phyloP scores from a whole-genome alignment of 768 basidiomycete genomes.

The Kondoa malvinella region DNA sequence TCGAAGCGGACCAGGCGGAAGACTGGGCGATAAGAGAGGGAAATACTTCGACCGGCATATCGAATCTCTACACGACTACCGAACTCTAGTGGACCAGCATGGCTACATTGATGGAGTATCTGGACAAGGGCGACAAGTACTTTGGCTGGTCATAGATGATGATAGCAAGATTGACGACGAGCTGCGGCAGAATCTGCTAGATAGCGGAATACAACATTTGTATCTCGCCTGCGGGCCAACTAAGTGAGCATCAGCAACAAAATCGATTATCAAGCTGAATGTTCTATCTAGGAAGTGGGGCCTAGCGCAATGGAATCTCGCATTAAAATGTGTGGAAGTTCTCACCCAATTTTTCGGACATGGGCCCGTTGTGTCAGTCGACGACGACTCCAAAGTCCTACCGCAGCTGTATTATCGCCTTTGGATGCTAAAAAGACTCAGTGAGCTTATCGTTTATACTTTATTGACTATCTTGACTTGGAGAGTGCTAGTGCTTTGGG shows the following conservation, averaged over 20 bases:
- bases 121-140: background rate
- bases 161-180: background rate
- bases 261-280: no score
- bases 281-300: no score
- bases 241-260: no score
- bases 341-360: no score
- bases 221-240: no score
- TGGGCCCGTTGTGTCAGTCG: background rate
- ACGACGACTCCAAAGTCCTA: constrained; percentile 2
- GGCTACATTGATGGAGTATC: background rate
- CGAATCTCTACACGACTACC: background rate
- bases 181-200: no score
- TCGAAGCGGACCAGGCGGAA: background rate
- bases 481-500: background rate
- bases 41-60: background rate
- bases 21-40: background rate
- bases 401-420: background rate
- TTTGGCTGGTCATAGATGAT: constrained; percentile 1
- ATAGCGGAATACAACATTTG: no score
- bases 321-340: no score
- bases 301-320: no score
- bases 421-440: constrained; percentile 2
- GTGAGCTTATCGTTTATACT: no score
- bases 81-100: background rate
- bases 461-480: no score